Evolutionary conservation across 2,329 filamentous ascomycete genomes (phyloP), one percentile per base, ranked within the genome.

Genomic region (Metarhizium robertsii): DNA sequence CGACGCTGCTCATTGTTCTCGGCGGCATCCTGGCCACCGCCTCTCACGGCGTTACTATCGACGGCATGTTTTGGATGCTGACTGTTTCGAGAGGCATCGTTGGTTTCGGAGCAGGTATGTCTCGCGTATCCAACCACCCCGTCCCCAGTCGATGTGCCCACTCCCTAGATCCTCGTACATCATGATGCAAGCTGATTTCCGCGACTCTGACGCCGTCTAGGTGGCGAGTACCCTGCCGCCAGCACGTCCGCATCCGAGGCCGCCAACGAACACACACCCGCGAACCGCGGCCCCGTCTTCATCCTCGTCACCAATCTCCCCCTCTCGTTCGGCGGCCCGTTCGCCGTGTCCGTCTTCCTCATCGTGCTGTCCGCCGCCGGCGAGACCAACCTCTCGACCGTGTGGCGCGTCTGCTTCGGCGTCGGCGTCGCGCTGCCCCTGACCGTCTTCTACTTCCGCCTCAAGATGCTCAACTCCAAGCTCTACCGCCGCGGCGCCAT

Each of bases 361-460:
- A 76, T 78, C 49, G 71, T 78, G 3, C 65, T 77, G 36, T 69
- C 66, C 4, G 69, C 69, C 4, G 68, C 64, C 53, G 70, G 65
- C 14, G 63, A 55, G 53, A 63, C 61, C 46, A 69, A 65, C 57
- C 69, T 69, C 62, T 69, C 64, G 49, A 75, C 72, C 2, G 69
- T 77, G 7, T 78, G 75, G 75, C 69, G 75, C 4, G 72, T 77
- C 2, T 77, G 75, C 60, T 76, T 78, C 54, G 75, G 72, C 6
- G 74, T 79, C 47, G 75, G 75, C 25, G 73, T 73, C 42, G 60
- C 77, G 46, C 68, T 79, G 16, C 80, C 80, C 0, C 65, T 83
- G 8, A 73, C 75, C 2, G 72, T 83, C 46, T 79, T 82, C 56
- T 80, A 80, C 64, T 79, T 83, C 57, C 77, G 80, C 14, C 65